Evolutionary conservation across 306 rosid genomes (phyloP).

Genomic region (Sechiopsis laciniata): DNA sequence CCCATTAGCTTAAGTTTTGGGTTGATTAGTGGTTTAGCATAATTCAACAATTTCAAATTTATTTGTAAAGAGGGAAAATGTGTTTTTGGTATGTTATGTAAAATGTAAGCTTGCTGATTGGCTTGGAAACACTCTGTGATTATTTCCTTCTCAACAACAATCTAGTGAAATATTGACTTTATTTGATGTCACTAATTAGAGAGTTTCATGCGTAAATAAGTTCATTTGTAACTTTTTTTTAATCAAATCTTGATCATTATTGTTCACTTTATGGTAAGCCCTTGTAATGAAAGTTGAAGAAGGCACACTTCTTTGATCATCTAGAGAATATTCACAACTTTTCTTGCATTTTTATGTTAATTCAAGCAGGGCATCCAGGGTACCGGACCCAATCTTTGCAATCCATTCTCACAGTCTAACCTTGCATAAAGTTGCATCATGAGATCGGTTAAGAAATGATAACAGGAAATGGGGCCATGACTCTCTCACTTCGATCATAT

Average conservation of each 20-base stretch:
- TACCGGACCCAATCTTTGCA: not conserved
- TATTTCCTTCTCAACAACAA: not conserved
- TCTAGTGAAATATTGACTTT: not conserved
- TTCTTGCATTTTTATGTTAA: constrained; percentile 11
- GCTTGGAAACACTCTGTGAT: not conserved
- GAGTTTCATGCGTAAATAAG: not conserved
- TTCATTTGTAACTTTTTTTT: not conserved
- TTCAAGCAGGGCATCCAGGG: not conserved
- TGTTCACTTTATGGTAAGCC: not conserved
- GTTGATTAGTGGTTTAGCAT: too few species aligned
- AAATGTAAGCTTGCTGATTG: not conserved
- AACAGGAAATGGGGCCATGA: not conserved
- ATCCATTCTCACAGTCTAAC: not conserved
- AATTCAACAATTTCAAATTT: not conserved
- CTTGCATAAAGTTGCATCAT: not conserved
- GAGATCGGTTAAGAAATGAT: not conserved
- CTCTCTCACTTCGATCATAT: not conserved
- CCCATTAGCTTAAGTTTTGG: too few species aligned
- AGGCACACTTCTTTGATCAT: constrained; percentile 1
- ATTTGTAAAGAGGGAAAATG: not conserved
- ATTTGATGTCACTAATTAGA: not conserved
- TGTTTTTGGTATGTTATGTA: not conserved
- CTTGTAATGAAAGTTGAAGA: not conserved
- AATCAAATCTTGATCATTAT: not conserved
- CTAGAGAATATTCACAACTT: not conserved